phyloP scores from a whole-genome alignment of 169 alveolate genomes.

The Cryptosporidium ryanae region DNA sequence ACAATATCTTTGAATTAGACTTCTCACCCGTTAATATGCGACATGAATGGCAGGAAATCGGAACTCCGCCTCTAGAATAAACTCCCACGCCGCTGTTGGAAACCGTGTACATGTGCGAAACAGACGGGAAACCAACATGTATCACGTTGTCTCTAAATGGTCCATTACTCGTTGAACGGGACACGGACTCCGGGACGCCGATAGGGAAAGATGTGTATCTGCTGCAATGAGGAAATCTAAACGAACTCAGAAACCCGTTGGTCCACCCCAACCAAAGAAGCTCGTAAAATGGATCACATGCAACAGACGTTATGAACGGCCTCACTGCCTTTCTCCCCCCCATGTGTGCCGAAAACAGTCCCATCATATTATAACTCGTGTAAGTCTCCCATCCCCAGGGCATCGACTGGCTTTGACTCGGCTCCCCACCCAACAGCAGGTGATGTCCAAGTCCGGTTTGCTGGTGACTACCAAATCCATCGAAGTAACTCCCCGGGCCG shows the following conservation, averaged over 20 bases:
- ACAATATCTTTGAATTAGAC: constrained; percentile 7
- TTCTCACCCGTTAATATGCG: constrained; percentile 16
- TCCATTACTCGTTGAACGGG: neutral
- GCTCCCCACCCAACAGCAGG: neutral
- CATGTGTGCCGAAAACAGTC: constrained; percentile 40
- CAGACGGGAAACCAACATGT: constrained; percentile 57
- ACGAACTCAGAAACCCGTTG: constrained; percentile 65
- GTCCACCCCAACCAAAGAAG: constrained; percentile 75
- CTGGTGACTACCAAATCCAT: too few relatives aligned
- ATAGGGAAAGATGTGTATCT: constrained; percentile 73
- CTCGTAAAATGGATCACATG: constrained; percentile 68
- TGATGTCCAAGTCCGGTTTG: too few relatives aligned
- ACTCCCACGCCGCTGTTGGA: constrained; percentile 62
- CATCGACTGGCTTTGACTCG: neutral
- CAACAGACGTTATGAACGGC: constrained; percentile 47
- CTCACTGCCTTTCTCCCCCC: constrained; percentile 12
- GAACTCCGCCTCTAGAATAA: constrained; percentile 68
- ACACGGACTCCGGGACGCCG: constrained; percentile 32
- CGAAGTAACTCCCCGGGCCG: too few relatives aligned
- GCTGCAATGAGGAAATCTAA: constrained; percentile 69
- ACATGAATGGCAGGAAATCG: constrained; percentile 42
- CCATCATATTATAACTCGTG: constrained; percentile 66
- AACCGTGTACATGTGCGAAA: constrained; percentile 60
- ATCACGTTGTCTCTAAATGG: constrained; percentile 41
- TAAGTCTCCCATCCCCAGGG: constrained; percentile 74